Conservation (phyloP, 768 basidiomycete genomes). For the Piloderma croceum region DNA sequence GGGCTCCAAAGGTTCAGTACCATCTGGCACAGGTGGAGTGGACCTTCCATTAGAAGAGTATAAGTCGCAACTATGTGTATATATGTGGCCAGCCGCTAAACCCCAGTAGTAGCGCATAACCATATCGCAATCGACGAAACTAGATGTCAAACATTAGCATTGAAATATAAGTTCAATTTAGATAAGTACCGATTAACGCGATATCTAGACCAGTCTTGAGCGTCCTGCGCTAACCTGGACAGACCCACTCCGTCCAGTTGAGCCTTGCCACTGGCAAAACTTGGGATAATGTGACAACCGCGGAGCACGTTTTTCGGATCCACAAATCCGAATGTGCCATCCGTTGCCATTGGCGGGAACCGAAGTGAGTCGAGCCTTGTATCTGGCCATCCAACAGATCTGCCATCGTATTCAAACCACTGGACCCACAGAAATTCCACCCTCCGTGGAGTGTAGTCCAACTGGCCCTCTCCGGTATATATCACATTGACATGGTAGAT, state of each 20-base stretch:
- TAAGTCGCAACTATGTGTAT: too few species aligned
- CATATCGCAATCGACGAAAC: constrained; percentile 18
- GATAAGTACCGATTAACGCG: constrained; percentile 11
- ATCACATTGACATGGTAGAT: constrained; percentile 24
- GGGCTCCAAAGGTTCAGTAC: too few species aligned
- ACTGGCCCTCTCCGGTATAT: constrained; percentile 4
- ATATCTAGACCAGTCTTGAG: constrained; percentile 9
- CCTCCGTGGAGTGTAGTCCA: constrained; percentile 1
- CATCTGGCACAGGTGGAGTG: too few species aligned
- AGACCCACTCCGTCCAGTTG: constrained; percentile 1
- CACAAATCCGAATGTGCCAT: constrained; percentile 9
- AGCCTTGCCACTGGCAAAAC: constrained; percentile 4
- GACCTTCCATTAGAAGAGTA: too few species aligned
- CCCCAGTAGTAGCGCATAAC: constrained; percentile 18
- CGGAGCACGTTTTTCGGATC: constrained; percentile 11
- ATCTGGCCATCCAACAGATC: neutral
- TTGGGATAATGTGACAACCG: constrained; percentile 12
- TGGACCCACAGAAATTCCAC: constrained; percentile 26
- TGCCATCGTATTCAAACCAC: constrained; percentile 19
- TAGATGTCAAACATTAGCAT: neutral
- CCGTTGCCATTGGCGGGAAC: constrained; percentile 2
- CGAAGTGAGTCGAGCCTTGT: constrained; percentile 5
- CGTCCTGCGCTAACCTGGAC: constrained; percentile 4
- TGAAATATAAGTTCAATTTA: constrained; percentile 2
- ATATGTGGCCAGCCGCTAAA: constrained; percentile 9